Evolutionary conservation across 306 rosid species (phyloP), one percentile per base, ranked within the genome.

Genomic region (Purshia tridentata): DNA sequence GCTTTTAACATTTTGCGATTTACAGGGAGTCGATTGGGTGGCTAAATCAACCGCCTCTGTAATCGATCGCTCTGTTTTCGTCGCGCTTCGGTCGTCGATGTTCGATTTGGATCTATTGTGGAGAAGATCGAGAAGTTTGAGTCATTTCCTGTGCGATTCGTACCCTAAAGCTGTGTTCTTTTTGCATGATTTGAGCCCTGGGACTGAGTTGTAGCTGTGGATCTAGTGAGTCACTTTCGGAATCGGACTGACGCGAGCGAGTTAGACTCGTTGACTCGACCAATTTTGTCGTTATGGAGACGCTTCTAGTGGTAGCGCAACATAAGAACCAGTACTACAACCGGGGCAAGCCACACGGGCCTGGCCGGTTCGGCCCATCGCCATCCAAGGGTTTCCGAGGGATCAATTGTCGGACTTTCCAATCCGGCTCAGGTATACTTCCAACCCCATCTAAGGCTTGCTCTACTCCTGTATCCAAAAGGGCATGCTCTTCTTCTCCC

Each of bases 341-440:
- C 59, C 73, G 72, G 59, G 81, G 74, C 5, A 82, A 89, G 87
- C 37, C 89, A 8, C 78, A 83, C 16, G 83, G 85, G 16, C 81
- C 85, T 12, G 84, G 72, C 47, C 78, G 72, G 50, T 84, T 78
- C 41, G 92, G 82, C 2, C 82, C 88, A 4, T 82, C 91, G 18
- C 83, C 89, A 11, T 76, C 82, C 37, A 76, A 78, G 55, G 85
- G 65, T 39, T 89, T 83, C 69, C 13, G 72, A 65, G 92, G 87
- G 61, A 77, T 91, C 75, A 91, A 83, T 76, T 89, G 97, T 72
- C 84, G 98, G 81, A 84, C 81, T 86, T 93, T 81, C 75, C 87
- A 91, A 66, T 83, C 96, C 12, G 88, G 90, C 40, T 67, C 80
- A 41, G 91, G 96, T 67, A 71, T 93, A 29, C 86, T 87, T 15